Conservation (phyloP, 208 protist species). For the Crithidia acanthocephali region DNA sequence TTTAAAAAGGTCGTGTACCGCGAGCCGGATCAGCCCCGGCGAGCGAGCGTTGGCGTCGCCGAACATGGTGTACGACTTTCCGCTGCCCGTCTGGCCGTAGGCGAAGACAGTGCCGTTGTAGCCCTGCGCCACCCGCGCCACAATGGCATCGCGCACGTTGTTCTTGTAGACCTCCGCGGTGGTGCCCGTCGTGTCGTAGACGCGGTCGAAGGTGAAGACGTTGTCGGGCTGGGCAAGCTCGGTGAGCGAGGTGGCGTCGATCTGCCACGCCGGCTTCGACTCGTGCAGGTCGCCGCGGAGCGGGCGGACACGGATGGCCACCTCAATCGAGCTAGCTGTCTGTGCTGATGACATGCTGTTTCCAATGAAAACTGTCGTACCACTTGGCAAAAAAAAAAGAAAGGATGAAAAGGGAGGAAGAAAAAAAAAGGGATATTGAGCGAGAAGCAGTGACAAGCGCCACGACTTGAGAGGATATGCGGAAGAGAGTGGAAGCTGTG, state of each 20-base stretch:
- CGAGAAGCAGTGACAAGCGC: background rate
- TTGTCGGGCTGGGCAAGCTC: conserved; percentile 66
- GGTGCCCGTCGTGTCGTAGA: conserved; percentile 45
- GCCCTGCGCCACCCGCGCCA: conserved; percentile 67
- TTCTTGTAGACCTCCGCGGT: conserved; percentile 61
- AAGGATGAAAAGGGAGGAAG: no score
- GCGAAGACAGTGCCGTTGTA: conserved; percentile 90
- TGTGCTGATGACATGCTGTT: conserved; percentile 13
- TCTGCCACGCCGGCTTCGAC: conserved; percentile 38
- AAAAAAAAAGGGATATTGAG: conserved; percentile 3
- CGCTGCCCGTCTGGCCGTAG: conserved; percentile 89
- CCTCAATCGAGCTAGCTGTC: conserved; percentile 67
- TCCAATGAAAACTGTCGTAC: background rate
- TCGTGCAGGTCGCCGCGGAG: conserved; percentile 57
- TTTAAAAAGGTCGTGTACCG: conserved; percentile 65
- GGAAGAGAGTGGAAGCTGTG: no score
- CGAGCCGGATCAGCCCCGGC: conserved; percentile 49
- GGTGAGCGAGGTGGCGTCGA: conserved; percentile 37
- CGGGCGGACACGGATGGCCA: conserved; percentile 72
- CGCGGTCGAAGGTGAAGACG: conserved; percentile 77
- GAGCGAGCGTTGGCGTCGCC: conserved; percentile 34
- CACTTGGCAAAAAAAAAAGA: no score
- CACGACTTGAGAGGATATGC: background rate
- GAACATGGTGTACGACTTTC: conserved; percentile 88
- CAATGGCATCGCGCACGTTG: conserved; percentile 52